Evolutionary conservation across 2,329 filamentous ascomycete genomes (phyloP), one percentile per base, ranked within the genome.

Genomic region (Pseudopithomyces maydicus): DNA sequence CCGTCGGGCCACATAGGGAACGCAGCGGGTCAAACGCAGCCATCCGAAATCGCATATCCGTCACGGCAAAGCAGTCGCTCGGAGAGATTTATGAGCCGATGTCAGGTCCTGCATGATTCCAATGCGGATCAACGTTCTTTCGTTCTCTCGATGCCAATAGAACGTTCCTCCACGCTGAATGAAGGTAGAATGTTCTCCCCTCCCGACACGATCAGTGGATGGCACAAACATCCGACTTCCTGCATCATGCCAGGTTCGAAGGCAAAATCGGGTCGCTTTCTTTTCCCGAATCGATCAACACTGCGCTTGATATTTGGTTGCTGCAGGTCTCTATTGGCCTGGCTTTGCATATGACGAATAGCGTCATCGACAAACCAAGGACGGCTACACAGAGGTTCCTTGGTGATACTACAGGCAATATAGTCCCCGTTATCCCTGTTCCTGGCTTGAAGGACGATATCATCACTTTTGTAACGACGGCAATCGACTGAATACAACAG

Each of bases 271-370:
- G 35, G 15, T 42, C 17, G 19, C 47, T 50, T 41, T 15, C 36
- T 41, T 36, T 47, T 19, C 47, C 36, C 35, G 29, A 17, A 41
- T 41, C 35, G 23, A 50, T 41, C 39, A 38, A 48, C 46, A 38
- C 8, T 48, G 19, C 47, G 47, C 47, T 23, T 29, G 23, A 42
- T 41, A 20, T 3, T 15, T 42, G 26, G 17, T 36, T 14, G 47
- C 36, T 50, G 32, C 47, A 50, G 15, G 23, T 29, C 15, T 50
- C 47, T 19, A 17, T 35, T 49, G 33, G 35, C 23, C 36, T 42
- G 47, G 47, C n/a, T 36, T 20, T 50, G 47, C 47, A 50, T 50
- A 23, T 20, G 46, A 48, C 46, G 46, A 42, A 50, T 50, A 12
- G 23, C 36, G 41, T 50, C n/a, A 23, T 42, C 7, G 7, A 35